Base-by-base conservation (phyloP, 176 grass and related monocot genomes). In the Stipa capillata region DNA sequence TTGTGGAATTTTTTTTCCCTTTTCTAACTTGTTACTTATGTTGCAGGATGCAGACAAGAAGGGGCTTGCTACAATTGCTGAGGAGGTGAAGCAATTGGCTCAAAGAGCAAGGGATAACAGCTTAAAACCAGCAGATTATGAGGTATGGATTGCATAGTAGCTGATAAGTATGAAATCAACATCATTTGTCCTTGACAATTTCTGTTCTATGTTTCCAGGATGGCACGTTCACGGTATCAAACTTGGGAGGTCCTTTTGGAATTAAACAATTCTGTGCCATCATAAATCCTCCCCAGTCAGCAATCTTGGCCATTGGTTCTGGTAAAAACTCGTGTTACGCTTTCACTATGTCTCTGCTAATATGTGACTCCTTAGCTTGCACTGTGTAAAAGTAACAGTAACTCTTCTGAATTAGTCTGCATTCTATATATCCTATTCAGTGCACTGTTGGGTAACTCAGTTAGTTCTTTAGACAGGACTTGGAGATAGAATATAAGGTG, bases 211-310 rank as follows among this genome's bases (percentile, higher is more conserved):
- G 41, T 81, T 78, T 92, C 51, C 68, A 98, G 96, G 96, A 92
- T 50, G 96, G 96, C 29, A 98, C 96, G 53, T 98, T 98, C 74
- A 91, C 96, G 0, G 86, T 98, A 15, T 95, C 96, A 12, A 98
- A 95, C 65, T 74, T 98, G 80, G 96, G 96, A 87, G 96, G 96
- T 33, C 96, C 92, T 57, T 98, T 93, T 44, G 96, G 96, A 67
- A 83, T 98, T 79, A 98, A 94, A 48, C 92, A 98, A 81, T 98
- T 98, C 63, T 95, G 92, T 64, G 96, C 96, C 55, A 98, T 94
- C 43, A 85, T 98, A 79, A 98, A 95, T 84, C 96, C 92, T 78
- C 96, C 96, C 39, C 96, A 98, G 73, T 90, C 90, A 7, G 96
- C 89, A 56, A 98, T 98, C 72, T 89, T 98, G 85, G 96, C 96